Evolutionary conservation across 163 green algal genomes (phyloP).

Genomic region (Picocystis sp.): DNA sequence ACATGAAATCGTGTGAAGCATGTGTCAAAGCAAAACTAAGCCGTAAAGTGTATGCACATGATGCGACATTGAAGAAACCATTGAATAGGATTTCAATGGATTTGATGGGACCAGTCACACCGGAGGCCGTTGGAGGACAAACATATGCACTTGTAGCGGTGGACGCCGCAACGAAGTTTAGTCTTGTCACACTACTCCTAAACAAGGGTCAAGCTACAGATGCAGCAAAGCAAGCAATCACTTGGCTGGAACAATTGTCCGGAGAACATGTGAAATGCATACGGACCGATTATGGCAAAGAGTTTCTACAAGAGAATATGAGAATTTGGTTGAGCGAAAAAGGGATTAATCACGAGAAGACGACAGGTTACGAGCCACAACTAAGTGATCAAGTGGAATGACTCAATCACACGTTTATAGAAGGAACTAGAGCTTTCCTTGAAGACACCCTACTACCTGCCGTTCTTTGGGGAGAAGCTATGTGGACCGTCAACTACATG

Average conservation of each 20-base stretch:
- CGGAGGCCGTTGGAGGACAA: too few species aligned
- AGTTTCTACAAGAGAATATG: conserved; percentile 16
- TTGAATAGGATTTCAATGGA: too few species aligned
- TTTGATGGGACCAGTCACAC: too few species aligned
- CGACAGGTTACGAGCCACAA: conserved; percentile 20
- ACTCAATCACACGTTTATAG: conserved; percentile 18
- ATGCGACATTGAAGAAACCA: too few species aligned
- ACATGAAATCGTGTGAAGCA: too few species aligned
- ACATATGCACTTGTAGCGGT: too few species aligned
- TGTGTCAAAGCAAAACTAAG: too few species aligned
- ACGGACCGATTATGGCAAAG: conserved; percentile 17
- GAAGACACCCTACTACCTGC: conserved; percentile 5
- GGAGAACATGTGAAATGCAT: conserved; percentile 5
- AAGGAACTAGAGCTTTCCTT: conserved; percentile 7
- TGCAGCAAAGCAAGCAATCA: neutral
- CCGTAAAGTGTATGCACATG: too few species aligned
- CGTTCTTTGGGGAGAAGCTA: conserved; percentile 17
- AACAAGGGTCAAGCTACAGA: conserved; percentile 8
- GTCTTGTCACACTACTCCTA: neutral
- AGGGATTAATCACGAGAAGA: conserved; percentile 17
- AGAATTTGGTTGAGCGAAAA: neutral
- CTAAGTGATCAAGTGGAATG: conserved; percentile 25
- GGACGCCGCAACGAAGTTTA: conserved; percentile 1
- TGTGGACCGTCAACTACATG: conserved; percentile 8
- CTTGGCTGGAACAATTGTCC: conserved; percentile 6